These are phyloP conservation scores for Pseudognaphalium luteoalbum DNA, from an alignment of 129 eudicot genomes.

Conservation along the genomic window DNA sequence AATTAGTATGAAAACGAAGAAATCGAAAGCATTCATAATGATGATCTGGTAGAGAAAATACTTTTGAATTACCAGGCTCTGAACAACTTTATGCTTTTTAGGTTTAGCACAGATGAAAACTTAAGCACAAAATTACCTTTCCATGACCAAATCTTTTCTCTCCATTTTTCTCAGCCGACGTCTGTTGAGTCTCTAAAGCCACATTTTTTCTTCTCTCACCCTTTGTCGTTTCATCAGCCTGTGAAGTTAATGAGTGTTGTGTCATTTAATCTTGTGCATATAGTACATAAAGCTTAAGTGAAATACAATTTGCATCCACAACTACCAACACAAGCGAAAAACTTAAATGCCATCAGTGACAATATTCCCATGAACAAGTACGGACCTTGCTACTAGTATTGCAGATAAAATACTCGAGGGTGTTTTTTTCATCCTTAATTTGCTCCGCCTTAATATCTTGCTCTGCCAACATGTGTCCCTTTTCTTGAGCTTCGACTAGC, in stretches of 20 bases:
- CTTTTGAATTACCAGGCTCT: not conserved
- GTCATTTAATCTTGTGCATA: not conserved
- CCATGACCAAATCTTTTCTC: not conserved
- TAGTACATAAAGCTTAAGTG: no score
- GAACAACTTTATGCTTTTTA: not conserved
- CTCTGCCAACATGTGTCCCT: slow-evolving; percentile 51
- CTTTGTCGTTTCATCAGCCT: not conserved
- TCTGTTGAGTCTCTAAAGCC: not conserved
- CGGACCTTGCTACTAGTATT: slow-evolving; percentile 81
- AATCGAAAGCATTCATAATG: not conserved
- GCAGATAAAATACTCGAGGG: slow-evolving; percentile 76
- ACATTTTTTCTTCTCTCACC: not conserved
- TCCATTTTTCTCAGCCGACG: not conserved
- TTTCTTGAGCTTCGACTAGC: slow-evolving; percentile 55
- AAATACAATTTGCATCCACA: not conserved
- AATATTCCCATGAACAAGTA: no score
- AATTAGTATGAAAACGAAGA: not conserved
- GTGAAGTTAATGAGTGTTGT: not conserved
- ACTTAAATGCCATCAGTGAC: no score
- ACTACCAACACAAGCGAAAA: no score
- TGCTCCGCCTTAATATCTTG: no score
- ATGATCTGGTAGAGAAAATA: not conserved
- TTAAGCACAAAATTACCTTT: not conserved
- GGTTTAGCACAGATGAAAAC: not conserved
- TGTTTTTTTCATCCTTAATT: slow-evolving; percentile 73